Base-by-base conservation (phyloP, 2,329 filamentous ascomycete genomes). In the Ascochyta viciae-villosae region DNA sequence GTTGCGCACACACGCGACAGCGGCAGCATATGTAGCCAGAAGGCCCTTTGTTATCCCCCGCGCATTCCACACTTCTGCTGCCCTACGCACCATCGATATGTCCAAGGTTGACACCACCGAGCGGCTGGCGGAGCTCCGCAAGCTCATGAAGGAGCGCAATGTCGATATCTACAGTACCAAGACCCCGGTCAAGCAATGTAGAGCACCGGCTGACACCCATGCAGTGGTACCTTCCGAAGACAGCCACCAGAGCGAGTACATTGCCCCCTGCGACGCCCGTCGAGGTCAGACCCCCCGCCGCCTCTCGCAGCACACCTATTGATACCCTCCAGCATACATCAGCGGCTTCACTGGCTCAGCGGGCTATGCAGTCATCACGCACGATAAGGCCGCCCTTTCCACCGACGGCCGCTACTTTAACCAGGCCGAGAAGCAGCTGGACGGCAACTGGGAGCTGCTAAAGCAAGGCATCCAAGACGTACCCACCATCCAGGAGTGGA, bases 401-500 rank as follows among this genome's bases (percentile, higher is more conserved):
- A 99, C 95, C 27, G 95, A 99, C 74, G 95, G 95, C 27, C 89
- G 95, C 63, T 99, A 99, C 78, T 99, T 98, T 83, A 98, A 96
- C 79, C 95, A 99, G 77, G 95, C 95, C 24, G 82, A 87, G 60
- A 91, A 93, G 69, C 92, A 99, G 76, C 85, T 99, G 27, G 95
- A 98, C 75, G 80, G 78, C 68, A 98, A 98, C 76, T 99, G 95
- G 95, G 81, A 85, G 45, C 82, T 99, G 37, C 81, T 99, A 59
- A 99, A 97, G 80, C 92, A 96, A 70, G 95, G 95, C 6, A 82
- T 96, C 43, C 91, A 95, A 72, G 92, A 96, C 76, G 92, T 97
- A 9, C 94, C 92, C 1, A 98, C 94, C 0, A 99, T 95, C 91
- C 92, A 97, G 74, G 95, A 98, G 76, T 99, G 95, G 95, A 85